A percentile compares a stretch with the other conserved stretches of the same genome.
Evolutionary conservation across 2,329 filamentous ascomycete species (phyloP).

Genomic region (Apiospora saccharicola): DNA sequence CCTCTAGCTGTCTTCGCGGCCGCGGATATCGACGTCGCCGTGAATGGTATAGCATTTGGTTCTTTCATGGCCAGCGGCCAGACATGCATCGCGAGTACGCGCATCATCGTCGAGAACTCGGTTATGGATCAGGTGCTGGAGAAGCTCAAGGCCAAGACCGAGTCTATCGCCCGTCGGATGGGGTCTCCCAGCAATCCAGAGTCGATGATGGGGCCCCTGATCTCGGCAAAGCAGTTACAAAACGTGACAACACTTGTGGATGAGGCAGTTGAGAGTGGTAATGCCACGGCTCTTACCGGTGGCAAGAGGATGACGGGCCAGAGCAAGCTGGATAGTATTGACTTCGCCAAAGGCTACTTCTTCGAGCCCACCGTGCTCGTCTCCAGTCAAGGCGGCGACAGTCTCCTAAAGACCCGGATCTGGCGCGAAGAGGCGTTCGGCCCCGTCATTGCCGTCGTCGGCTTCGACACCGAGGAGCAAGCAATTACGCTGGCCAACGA

Average conservation of each 20-base stretch:
- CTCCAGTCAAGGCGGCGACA: slow-evolving; percentile 58
- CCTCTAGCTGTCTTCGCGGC: slow-evolving; percentile 73
- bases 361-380: slow-evolving; percentile 79
- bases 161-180: slow-evolving; percentile 61
- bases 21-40: slow-evolving; percentile 70
- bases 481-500: slow-evolving; percentile 75
- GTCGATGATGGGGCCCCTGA: slow-evolving; percentile 70
- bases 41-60: slow-evolving; percentile 72
- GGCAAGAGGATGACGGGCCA: slow-evolving; percentile 55
- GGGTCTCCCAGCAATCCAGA: slow-evolving; percentile 62
- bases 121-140: slow-evolving; percentile 72
- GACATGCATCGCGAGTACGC: slow-evolving; percentile 73
- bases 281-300: slow-evolving; percentile 49
- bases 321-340: slow-evolving; percentile 58
- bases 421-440: slow-evolving; percentile 86
- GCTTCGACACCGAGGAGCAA: slow-evolving; percentile 77
- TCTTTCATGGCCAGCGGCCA: slow-evolving; percentile 64
- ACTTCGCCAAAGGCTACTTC: slow-evolving; percentile 71
- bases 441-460: slow-evolving; percentile 77
- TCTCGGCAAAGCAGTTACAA: slow-evolving; percentile 68
- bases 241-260: slow-evolving; percentile 72
- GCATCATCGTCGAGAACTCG: slow-evolving; percentile 75
- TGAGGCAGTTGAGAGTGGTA: slow-evolving; percentile 65
- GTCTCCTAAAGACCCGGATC: slow-evolving; percentile 74
- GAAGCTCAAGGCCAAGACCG: slow-evolving; percentile 68